Evolutionary conservation across 2,329 filamentous ascomycete species (phyloP).

Genomic region (Neurospora crassa): DNA sequence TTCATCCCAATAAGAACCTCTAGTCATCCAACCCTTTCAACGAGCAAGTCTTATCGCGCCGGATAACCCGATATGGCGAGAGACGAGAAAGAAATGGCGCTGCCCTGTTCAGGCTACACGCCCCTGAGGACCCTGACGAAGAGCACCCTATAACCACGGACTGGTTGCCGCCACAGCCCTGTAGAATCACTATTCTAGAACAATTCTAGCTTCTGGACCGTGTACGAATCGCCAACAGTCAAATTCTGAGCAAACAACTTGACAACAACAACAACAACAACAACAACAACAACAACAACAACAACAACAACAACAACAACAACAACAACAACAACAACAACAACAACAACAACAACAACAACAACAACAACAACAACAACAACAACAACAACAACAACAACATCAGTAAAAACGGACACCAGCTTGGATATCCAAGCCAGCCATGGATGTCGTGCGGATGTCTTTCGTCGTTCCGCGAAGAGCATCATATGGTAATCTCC

Average conservation of each 20-base stretch:
- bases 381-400: neutral
- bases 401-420: neutral
- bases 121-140: neutral
- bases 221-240: conserved; percentile 5
- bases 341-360: neutral
- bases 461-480: neutral
- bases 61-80: neutral
- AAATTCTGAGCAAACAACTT: neutral
- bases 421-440: neutral
- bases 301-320: neutral
- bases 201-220: conserved; percentile 22
- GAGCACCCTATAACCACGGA: conserved; percentile 13
- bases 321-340: neutral
- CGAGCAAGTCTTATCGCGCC: neutral
- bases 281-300: neutral
- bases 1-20: neutral
- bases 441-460: neutral
- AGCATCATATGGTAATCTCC: neutral
- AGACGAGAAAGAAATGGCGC: neutral
- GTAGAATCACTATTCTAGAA: conserved; percentile 24
- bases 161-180: conserved; percentile 15
- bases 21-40: neutral
- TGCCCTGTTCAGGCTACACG: neutral
- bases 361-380: neutral
- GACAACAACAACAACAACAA: neutral